Conservation (phyloP, 768 basidiomycete species). For the Exidia glandulosa region DNA sequence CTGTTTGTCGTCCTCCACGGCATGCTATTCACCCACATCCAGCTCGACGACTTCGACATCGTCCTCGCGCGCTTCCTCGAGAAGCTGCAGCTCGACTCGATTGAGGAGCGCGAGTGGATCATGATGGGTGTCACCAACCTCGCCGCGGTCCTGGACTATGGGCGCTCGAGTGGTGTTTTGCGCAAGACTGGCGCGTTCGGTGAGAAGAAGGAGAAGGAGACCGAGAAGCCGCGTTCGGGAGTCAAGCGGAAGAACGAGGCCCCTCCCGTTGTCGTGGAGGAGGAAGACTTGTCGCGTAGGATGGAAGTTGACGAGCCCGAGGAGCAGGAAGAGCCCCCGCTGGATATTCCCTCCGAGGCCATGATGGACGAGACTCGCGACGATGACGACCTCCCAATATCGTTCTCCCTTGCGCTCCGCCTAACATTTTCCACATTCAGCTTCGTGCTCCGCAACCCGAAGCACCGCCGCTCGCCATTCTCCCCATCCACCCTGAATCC, state of each 20-base stretch:
- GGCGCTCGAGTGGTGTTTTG: constrained; percentile 59
- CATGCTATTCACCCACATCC: constrained; percentile 93
- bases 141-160: constrained; percentile 77
- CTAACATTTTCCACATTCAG: constrained; percentile 72
- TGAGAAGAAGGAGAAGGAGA: constrained; percentile 4
- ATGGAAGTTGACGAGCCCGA: constrained; percentile 58
- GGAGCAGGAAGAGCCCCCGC: constrained; percentile 15
- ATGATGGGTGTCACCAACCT: constrained; percentile 92
- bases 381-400: constrained; percentile 38
- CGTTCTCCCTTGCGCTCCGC: constrained; percentile 66
- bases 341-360: background rate
- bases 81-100: constrained; percentile 70
- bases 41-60: constrained; percentile 82
- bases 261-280: constrained; percentile 20
- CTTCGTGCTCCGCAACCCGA: constrained; percentile 54
- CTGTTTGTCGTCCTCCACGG: constrained; percentile 90
- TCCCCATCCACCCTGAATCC: constrained; percentile 59
- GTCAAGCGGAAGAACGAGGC: constrained; percentile 14
- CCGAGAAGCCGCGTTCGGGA: constrained; percentile 25
- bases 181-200: constrained; percentile 44
- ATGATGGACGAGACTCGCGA: background rate
- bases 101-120: constrained; percentile 83
- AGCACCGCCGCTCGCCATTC: constrained; percentile 47
- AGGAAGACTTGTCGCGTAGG: constrained; percentile 28
- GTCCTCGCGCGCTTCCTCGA: constrained; percentile 80